These are phyloP conservation scores for Peniophora sp. DNA, from an alignment of 1,284 basidiomycete genomes.

Conservation along the genomic window DNA sequence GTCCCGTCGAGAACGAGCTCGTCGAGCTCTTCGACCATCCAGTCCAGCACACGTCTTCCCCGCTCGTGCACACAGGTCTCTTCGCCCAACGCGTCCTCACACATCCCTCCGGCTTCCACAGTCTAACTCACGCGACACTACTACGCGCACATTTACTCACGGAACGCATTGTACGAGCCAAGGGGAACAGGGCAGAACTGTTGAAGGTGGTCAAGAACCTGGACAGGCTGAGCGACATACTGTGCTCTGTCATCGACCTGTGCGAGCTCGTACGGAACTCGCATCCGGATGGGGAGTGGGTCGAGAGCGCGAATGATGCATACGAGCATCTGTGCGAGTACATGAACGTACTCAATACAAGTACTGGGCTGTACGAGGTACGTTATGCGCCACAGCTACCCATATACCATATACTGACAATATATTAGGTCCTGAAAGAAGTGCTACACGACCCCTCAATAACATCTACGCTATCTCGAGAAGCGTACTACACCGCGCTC, in stretches of 20 bases:
- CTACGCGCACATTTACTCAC: conserved; percentile 68
- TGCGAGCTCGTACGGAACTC: conserved; percentile 91
- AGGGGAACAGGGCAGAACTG: conserved; percentile 62
- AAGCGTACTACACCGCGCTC: conserved; percentile 77
- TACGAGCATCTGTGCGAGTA: conserved; percentile 93
- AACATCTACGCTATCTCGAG: conserved; percentile 52
- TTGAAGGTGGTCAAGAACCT: conserved; percentile 87
- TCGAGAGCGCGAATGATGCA: conserved; percentile 76
- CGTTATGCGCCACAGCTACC: conserved; percentile 20
- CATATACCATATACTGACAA: conserved; percentile 6
- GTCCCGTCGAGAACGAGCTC: conserved; percentile 41
- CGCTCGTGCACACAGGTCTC: conserved; percentile 54
- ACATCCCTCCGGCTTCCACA: conserved; percentile 52
- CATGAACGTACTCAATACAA: conserved; percentile 97
- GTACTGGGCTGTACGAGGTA: conserved; percentile 89
- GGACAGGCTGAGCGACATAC: conserved; percentile 89
- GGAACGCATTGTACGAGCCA: conserved; percentile 61
- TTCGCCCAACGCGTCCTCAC: conserved; percentile 63
- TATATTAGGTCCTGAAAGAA: conserved; percentile 53
- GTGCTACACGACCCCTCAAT: conserved; percentile 60
- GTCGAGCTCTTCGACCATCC: conserved; percentile 69
- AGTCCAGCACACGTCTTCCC: conserved; percentile 25
- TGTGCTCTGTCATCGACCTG: conserved; percentile 95
- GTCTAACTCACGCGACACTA: conserved; percentile 65
- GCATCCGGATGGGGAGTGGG: conserved; percentile 84